Percentiles rank a stretch among this genome's conserved stretches.
Conservation (phyloP, 2,329 filamentous ascomycete genomes). For the Hyphodiscus sp. region DNA sequence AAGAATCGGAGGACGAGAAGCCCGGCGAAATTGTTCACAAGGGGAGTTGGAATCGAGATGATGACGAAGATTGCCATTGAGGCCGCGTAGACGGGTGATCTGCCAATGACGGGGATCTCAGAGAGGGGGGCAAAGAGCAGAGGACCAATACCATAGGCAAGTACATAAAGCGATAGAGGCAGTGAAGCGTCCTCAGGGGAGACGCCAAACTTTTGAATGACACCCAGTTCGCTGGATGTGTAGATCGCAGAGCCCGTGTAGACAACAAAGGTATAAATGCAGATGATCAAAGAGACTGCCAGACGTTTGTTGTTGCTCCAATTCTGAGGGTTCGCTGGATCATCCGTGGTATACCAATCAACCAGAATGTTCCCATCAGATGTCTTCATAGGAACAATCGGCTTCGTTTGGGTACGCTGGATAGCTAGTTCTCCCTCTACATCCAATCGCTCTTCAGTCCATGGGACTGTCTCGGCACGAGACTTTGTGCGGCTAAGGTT, state of each 20-base stretch:
- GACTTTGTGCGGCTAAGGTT: constrained; percentile 18
- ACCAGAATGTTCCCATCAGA: constrained; percentile 45
- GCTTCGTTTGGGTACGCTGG: constrained; percentile 37
- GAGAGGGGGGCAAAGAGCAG: constrained; percentile 59
- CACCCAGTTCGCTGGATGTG: constrained; percentile 38
- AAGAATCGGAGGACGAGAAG: constrained; percentile 59
- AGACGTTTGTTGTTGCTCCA: constrained; percentile 41
- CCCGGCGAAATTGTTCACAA: constrained; percentile 56
- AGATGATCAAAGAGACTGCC: constrained; percentile 39
- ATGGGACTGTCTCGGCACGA: constrained; percentile 25
- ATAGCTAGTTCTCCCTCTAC: constrained; percentile 32
- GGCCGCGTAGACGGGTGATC: constrained; percentile 61
- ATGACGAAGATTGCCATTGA: constrained; percentile 65
- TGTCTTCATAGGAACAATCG: constrained; percentile 35
- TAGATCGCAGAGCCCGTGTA: constrained; percentile 46
- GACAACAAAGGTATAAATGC: constrained; percentile 53
- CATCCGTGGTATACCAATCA: constrained; percentile 49
- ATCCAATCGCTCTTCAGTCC: constrained; percentile 33
- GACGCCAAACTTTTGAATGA: constrained; percentile 48
- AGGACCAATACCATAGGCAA: constrained; percentile 58
- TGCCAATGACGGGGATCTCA: constrained; percentile 60
- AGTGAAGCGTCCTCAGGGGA: constrained; percentile 45
- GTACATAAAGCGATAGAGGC: constrained; percentile 55
- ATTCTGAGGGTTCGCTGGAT: constrained; percentile 49
- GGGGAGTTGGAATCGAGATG: constrained; percentile 55